Percentiles rank a stretch among this genome's conserved stretches.
These are phyloP conservation scores for Xylaria arbuscula DNA, from an alignment of 2,329 filamentous ascomycete genomes.

Conservation along the genomic window DNA sequence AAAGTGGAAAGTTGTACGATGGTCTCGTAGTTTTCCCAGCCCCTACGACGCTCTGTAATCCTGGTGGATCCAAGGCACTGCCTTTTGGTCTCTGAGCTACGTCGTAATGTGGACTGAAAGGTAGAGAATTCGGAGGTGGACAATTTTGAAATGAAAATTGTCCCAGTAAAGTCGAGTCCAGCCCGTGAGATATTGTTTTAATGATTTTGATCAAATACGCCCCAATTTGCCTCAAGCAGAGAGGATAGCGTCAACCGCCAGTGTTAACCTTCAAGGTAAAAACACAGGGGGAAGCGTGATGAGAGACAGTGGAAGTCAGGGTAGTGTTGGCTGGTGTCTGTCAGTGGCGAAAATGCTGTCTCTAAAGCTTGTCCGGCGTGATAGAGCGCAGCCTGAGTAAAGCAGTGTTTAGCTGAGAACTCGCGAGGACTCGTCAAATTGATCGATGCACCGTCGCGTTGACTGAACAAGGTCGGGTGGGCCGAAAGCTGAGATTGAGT, in stretches of 20 bases:
- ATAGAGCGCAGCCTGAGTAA: conserved; percentile 29
- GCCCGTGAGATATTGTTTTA: conserved; percentile 50
- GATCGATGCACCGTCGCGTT: conserved; percentile 32
- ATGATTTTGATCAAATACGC: conserved; percentile 43
- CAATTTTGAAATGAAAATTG: conserved; percentile 31
- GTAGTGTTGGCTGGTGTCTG: conserved; percentile 32
- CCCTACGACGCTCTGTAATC: conserved; percentile 21
- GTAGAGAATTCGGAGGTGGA: conserved; percentile 27
- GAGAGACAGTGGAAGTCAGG: conserved; percentile 28
- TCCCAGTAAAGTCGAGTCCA: conserved; percentile 57
- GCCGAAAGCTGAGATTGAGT: conserved; percentile 10
- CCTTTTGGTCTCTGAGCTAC: conserved; percentile 41
- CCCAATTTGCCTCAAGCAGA: conserved; percentile 61
- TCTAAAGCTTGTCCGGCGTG: conserved; percentile 24
- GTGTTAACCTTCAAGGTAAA: conserved; percentile 56
- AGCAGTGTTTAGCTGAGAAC: conserved; percentile 27
- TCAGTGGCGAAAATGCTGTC: conserved; percentile 41
- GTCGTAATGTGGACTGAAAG: conserved; percentile 21
- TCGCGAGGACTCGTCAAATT: conserved; percentile 29
- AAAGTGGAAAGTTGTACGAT: conserved; percentile 38
- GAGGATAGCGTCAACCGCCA: conserved; percentile 50
- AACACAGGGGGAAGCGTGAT: conserved; percentile 46
- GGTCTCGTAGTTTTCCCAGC: conserved; percentile 35
- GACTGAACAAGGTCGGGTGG: conserved; percentile 22
- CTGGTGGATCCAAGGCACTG: conserved; percentile 43